Conservation (phyloP, 352 stramenopile genomes). For the Globisporangium orthogonon region DNA sequence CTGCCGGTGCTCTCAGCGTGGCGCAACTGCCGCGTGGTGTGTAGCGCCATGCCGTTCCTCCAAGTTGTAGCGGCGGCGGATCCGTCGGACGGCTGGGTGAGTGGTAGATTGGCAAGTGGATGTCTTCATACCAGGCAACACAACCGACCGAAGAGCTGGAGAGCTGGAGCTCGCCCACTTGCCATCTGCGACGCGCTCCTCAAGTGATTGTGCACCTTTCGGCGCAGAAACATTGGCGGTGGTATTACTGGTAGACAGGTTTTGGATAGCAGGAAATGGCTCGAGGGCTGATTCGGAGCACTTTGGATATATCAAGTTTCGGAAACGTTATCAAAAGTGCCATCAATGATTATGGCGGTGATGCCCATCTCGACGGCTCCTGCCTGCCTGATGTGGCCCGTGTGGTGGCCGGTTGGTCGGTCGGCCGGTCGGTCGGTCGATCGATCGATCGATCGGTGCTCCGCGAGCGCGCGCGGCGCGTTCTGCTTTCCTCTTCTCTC, state of each 20-base stretch:
- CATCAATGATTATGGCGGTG: no score
- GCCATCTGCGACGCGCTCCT: not conserved
- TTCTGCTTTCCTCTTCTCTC: not conserved
- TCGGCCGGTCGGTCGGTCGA: no score
- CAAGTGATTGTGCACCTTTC: not conserved
- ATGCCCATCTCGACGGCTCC: no score
- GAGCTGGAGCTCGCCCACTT: no score
- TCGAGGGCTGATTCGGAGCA: no score
- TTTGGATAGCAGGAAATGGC: not conserved
- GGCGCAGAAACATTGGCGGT: not conserved
- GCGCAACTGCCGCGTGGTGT: not conserved
- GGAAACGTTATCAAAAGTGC: no score
- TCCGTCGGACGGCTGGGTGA: no score
- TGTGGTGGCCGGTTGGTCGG: no score
- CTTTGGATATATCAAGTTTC: no score
- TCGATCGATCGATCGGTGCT: not conserved
- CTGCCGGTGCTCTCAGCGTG: constrained; percentile 4
- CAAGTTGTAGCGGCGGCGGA: not conserved
- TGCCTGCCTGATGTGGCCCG: no score
- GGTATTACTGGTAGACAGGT: not conserved
- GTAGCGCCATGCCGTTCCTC: not conserved
- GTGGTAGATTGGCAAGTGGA: not conserved
- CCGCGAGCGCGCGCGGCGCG: not conserved
- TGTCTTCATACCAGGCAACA: not conserved
- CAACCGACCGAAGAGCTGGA: not conserved